A percentile compares a stretch with the other conserved stretches of the same genome.
Conservation (phyloP, 2,329 filamentous ascomycete genomes). For the Exutisphaerella laricina region DNA sequence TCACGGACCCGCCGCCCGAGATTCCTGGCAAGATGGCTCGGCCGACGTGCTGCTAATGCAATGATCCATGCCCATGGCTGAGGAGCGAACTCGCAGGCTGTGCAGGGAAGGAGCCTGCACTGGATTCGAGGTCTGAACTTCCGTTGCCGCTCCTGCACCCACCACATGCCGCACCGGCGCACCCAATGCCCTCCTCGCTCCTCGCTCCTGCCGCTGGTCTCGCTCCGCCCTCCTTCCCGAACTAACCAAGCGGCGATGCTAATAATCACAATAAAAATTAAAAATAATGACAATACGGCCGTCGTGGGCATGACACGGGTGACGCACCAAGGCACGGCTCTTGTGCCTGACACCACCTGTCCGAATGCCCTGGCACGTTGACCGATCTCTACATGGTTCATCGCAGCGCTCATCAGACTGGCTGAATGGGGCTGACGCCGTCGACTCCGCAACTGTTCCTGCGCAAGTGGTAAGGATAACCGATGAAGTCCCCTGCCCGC, state of each 20-base stretch:
- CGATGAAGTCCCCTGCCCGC: conserved; percentile 8
- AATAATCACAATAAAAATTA: not conserved
- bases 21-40: too few relatives aligned
- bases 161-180: not conserved
- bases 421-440: conserved; percentile 4
- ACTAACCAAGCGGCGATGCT: conserved; percentile 1
- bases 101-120: conserved; percentile 6
- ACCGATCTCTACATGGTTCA: conserved; percentile 5
- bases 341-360: conserved; percentile 13
- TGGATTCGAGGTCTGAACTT: not conserved
- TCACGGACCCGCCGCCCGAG: too few relatives aligned
- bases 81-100: conserved; percentile 4
- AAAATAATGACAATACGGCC: not conserved
- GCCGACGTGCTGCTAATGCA: not conserved
- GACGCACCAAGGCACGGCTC: conserved; percentile 3
- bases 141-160: conserved; percentile 1
- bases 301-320: conserved; percentile 3
- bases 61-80: not conserved
- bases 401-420: not conserved
- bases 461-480: conserved; percentile 13
- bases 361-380: conserved; percentile 11
- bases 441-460: conserved; percentile 18
- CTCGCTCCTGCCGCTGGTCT: not conserved
- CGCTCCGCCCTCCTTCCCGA: not conserved
- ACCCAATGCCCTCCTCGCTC: not conserved